Evolutionary conservation across 306 rosid genomes (phyloP).

Genomic region (Datisca glomerata): DNA sequence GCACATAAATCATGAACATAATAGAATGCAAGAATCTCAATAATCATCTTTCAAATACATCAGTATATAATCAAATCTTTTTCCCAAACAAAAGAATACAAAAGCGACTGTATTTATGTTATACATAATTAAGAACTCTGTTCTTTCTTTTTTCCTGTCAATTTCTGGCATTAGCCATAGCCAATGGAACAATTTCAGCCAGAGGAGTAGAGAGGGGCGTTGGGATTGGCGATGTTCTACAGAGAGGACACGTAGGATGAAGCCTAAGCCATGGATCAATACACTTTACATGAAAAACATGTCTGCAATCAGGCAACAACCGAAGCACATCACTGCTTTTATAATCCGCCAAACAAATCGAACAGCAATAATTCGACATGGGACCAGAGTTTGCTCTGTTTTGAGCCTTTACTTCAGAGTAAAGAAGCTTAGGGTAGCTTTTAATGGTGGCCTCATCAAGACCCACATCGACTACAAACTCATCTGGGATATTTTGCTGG

Average conservation of each 20-base stretch:
- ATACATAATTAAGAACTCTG: no score
- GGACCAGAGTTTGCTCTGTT: conserved; percentile 35
- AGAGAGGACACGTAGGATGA: conserved; percentile 82
- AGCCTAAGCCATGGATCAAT: conserved; percentile 81
- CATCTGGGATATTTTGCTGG: conserved; percentile 4
- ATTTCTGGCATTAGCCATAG: no score
- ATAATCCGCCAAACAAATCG: conserved; percentile 76
- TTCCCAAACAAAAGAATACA: no score
- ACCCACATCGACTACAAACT: conserved; percentile 48
- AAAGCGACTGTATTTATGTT: no score
- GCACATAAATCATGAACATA: no score
- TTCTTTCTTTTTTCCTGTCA: no score
- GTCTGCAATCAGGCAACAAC: conserved; percentile 69
- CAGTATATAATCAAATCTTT: no score
- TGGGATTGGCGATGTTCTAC: conserved; percentile 80
- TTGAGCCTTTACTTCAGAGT: conserved; percentile 47
- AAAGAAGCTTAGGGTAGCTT: conserved; percentile 58
- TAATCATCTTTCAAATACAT: no score
- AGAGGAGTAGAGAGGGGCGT: conserved; percentile 87
- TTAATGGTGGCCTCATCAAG: conserved; percentile 52
- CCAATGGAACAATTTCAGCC: conserved; percentile 82
- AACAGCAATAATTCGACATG: conserved; percentile 39
- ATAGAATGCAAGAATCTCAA: no score
- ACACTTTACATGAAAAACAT: conserved; percentile 61
- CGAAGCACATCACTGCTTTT: conserved; percentile 42